phyloP scores from a whole-genome alignment of 768 basidiomycete genomes.

The Cytidiella melzeri region DNA sequence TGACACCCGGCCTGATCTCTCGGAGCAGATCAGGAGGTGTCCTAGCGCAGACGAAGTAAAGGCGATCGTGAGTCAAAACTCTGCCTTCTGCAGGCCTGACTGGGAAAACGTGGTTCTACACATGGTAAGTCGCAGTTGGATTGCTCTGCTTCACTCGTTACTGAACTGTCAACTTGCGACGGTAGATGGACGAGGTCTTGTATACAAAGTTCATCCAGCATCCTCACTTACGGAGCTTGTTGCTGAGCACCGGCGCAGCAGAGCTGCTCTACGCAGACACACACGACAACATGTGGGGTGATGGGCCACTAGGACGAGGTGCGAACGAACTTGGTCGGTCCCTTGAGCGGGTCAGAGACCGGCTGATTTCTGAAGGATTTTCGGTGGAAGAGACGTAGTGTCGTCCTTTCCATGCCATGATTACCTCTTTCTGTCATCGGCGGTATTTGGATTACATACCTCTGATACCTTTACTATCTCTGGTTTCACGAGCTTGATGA shows the following conservation, averaged over 20 bases:
- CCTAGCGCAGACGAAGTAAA: slow-evolving; percentile 35
- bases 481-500: not conserved
- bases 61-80: slow-evolving; percentile 24
- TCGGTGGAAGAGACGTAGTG: not conserved
- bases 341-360: slow-evolving; percentile 49
- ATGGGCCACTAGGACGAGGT: slow-evolving; percentile 43
- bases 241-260: slow-evolving; percentile 47
- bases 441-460: too few relatives aligned
- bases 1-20: slow-evolving; percentile 40
- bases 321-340: slow-evolving; percentile 59
- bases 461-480: too few relatives aligned
- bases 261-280: slow-evolving; percentile 46
- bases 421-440: too few relatives aligned
- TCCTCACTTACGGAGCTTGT: slow-evolving; percentile 42
- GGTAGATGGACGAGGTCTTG: slow-evolving; percentile 65
- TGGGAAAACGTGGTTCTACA: slow-evolving; percentile 50
- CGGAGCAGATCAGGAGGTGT: slow-evolving; percentile 47
- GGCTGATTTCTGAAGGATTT: slow-evolving; percentile 29
- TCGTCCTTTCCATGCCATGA: too few relatives aligned
- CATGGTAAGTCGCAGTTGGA: slow-evolving; percentile 33
- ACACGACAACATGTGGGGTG: slow-evolving; percentile 63
- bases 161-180: not conserved
- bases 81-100: slow-evolving; percentile 39
- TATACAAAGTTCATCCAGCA: slow-evolving; percentile 70
- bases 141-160: not conserved